Evolutionary conservation across 2,329 filamentous ascomycete genomes (phyloP), one percentile per base, ranked within the genome.

Genomic region (Xylariaceae sp.): DNA sequence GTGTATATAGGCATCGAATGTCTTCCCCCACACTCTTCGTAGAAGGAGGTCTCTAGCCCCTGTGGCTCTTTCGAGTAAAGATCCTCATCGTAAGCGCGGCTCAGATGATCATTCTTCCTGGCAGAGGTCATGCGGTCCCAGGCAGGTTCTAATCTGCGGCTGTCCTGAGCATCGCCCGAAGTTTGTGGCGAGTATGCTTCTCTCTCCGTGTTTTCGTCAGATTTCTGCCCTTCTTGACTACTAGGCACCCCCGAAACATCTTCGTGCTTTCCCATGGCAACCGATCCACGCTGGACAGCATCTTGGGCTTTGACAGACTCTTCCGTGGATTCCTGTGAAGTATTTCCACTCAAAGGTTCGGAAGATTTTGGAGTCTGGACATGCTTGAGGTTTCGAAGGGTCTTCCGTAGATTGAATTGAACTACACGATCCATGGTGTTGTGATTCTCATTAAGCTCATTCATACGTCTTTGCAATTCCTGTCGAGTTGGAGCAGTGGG

Each of bases 291-390:
- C 45, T 39, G 30, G 30, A 51, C 54, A 39, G 37, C 39, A 47
- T 69, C 72, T 80, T 80, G 82, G 1, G 74, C 74, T 4, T 68
- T 67, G 0, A 74, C 65, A 57, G 80, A 82, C 2, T 82, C 80
- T 59, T 83, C 79, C 0, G 80, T 78, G 59, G 82, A 83, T 66
- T 83, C 81, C 37, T 75, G 76, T 7, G 71, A 70, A 61, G 77
- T 82, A 62, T 78, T 80, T 3, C 80, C 80, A 7, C 77, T 80
- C 53, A 82, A 48, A 34, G 42, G 6, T 10, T 58, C 37, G 60
- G 57, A 63, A 65, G 60, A 34, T 56, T 63, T 60, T 59, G 53
- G 59, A 53, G 65, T 66, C 15, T 60, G 62, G 8, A 68, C 56
- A 47, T 67, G 63, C 39, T 64, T 66, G n/a, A 59, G 57, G n/a